phyloP scores from a whole-genome alignment of 2,329 filamentous ascomycete genomes.

The Ophiocordyceps camponoti-saundersi region DNA sequence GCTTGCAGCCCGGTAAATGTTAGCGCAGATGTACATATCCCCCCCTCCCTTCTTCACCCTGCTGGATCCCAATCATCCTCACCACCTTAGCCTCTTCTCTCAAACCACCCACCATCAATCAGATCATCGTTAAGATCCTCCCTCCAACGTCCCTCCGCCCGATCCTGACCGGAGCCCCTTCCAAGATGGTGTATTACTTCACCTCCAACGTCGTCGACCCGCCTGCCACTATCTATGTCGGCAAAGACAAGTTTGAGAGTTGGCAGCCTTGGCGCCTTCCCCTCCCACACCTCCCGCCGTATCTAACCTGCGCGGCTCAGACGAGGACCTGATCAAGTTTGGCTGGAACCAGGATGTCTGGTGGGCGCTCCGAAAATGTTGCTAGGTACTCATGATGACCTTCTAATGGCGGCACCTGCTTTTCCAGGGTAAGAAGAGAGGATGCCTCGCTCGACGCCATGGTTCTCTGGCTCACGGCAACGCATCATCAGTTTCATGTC shows the following conservation, averaged over 20 bases:
- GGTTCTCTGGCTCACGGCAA: background rate
- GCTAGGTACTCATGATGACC: background rate
- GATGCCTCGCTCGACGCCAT: background rate
- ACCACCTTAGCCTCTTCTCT: background rate
- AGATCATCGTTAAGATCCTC: background rate
- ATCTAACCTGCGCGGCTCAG: slow-evolving; percentile 27
- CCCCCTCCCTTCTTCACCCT: no score
- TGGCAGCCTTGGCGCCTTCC: slow-evolving; percentile 15
- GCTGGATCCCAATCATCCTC: background rate
- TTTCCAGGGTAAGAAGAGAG: slow-evolving; percentile 10
- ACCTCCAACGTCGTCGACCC: slow-evolving; percentile 72
- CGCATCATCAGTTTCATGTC: slow-evolving; percentile 64
- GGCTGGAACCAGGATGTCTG: slow-evolving; percentile 94
- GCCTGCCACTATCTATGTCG: slow-evolving; percentile 79
- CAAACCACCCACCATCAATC: background rate
- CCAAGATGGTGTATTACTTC: slow-evolving; percentile 87
- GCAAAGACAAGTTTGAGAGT: slow-evolving; percentile 99
- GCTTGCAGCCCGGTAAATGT: no score
- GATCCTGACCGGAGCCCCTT: no score
- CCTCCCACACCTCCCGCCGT: background rate
- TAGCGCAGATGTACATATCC: no score
- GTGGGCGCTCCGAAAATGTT: slow-evolving; percentile 26
- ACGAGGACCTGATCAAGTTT: slow-evolving; percentile 90
- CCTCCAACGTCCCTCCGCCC: background rate
- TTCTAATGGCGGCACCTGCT: background rate